These are phyloP conservation scores for Rhodocollybia butyracea DNA, from an alignment of 768 basidiomycete genomes.

Conservation along the genomic window DNA sequence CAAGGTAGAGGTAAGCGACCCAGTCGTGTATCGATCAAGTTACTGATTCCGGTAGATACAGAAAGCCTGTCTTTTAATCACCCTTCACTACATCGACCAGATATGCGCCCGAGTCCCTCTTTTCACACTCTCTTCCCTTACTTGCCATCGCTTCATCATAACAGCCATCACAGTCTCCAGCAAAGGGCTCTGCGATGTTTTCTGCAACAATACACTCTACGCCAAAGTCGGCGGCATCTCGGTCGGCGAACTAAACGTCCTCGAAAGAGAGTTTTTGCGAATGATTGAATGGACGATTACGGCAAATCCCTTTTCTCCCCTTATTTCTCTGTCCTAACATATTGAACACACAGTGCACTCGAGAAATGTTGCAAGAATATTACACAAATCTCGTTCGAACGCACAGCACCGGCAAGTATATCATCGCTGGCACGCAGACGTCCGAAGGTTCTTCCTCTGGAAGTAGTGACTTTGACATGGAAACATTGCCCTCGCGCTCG, in stretches of 20 bases:
- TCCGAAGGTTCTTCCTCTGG: constrained; percentile 35
- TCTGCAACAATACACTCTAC: constrained; percentile 93
- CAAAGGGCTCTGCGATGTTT: constrained; percentile 94
- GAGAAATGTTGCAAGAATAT: constrained; percentile 88
- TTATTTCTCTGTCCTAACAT: background rate
- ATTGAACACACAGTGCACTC: constrained; percentile 66
- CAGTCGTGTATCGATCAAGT: background rate
- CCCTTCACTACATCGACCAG: constrained; percentile 89
- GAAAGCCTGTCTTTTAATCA: constrained; percentile 80
- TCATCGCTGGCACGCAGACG: constrained; percentile 45
- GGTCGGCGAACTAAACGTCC: constrained; percentile 84
- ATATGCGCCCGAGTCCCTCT: constrained; percentile 83
- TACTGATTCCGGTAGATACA: constrained; percentile 22
- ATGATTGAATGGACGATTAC: constrained; percentile 94
- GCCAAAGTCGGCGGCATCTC: constrained; percentile 96
- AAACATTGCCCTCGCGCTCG: constrained; percentile 37
- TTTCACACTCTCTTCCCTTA: constrained; percentile 93
- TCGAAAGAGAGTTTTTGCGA: constrained; percentile 90
- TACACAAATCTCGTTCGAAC: constrained; percentile 91
- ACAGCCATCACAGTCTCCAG: constrained; percentile 87
- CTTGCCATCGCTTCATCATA: constrained; percentile 97
- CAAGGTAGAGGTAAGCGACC: constrained; percentile 79
- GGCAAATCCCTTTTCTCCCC: constrained; percentile 53
- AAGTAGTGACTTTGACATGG: constrained; percentile 53
- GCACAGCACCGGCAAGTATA: constrained; percentile 61